These are phyloP conservation scores for Entoloma clypeatum DNA, from an alignment of 1,284 basidiomycete species.

Conservation along the genomic window DNA sequence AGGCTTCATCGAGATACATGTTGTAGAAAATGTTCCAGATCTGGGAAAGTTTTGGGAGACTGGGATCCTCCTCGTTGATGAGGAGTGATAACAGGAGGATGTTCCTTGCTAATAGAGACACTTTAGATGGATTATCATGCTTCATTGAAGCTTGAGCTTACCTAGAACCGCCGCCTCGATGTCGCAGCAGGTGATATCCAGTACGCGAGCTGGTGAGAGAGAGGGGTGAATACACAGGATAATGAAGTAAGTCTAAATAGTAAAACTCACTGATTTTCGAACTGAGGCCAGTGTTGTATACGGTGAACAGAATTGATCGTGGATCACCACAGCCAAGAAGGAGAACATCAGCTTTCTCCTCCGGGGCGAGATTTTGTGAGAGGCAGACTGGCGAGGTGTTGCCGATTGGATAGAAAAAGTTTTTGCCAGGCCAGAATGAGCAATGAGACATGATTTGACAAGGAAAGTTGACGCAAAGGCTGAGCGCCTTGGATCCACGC, in stretches of 20 bases:
- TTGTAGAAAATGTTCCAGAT: slow-evolving; percentile 61
- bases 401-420: slow-evolving; percentile 53
- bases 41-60: slow-evolving; percentile 12
- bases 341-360: slow-evolving; percentile 42
- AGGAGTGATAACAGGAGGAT: slow-evolving; percentile 36
- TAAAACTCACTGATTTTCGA: slow-evolving; percentile 21
- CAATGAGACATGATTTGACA: slow-evolving; percentile 32
- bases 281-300: slow-evolving; percentile 33
- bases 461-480: too few relatives aligned
- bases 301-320: slow-evolving; percentile 51
- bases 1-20: slow-evolving; percentile 42
- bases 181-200: slow-evolving; percentile 63
- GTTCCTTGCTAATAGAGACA: slow-evolving; percentile 35
- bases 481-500: too few relatives aligned
- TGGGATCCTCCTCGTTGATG: slow-evolving; percentile 30
- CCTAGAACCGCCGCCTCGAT: slow-evolving; percentile 55
- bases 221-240: neutral
- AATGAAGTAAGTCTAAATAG: neutral
- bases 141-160: slow-evolving; percentile 20
- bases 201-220: slow-evolving; percentile 28
- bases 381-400: slow-evolving; percentile 52
- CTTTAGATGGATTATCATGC: slow-evolving; percentile 10
- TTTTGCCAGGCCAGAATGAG: slow-evolving; percentile 38
- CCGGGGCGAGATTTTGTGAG: slow-evolving; percentile 44
- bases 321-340: slow-evolving; percentile 58